Evolutionary conservation across 169 alveolate genomes (phyloP).

Genomic region (Pseudocohnilembus persalinus): DNA sequence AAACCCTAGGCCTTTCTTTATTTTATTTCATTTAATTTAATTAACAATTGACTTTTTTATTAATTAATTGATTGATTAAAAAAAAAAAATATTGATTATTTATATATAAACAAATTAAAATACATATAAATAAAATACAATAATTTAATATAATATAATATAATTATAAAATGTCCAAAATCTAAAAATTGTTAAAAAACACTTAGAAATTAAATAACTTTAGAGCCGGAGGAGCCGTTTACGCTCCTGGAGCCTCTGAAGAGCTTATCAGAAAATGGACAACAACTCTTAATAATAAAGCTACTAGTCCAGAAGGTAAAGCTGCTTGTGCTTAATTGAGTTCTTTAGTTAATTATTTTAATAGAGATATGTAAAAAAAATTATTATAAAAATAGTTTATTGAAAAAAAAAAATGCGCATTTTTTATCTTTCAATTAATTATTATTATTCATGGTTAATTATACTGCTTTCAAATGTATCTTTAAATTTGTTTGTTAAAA

Average conservation of each 20-base stretch:
- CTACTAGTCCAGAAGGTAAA: conserved; percentile 32
- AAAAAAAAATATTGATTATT: no score
- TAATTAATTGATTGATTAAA: no score
- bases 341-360: conserved; percentile 39
- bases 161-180: neutral
- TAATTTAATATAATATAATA: no score
- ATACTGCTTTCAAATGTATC: neutral
- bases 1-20: no score
- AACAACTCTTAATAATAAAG: conserved; percentile 31
- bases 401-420: no score
- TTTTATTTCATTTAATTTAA: no score
- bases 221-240: neutral
- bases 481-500: neutral
- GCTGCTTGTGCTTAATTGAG: conserved; percentile 36
- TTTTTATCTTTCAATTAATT: no score
- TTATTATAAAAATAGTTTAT: neutral
- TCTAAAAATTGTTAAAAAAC: no score
- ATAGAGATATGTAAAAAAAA: conserved; percentile 5
- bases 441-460: neutral
- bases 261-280: conserved; percentile 40
- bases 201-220: neutral
- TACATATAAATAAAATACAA: no score
- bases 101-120: no score
- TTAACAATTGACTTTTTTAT: no score
- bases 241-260: neutral